Base-by-base conservation (phyloP, 164 flowering plant genomes). In the Buxus sempervirens region DNA sequence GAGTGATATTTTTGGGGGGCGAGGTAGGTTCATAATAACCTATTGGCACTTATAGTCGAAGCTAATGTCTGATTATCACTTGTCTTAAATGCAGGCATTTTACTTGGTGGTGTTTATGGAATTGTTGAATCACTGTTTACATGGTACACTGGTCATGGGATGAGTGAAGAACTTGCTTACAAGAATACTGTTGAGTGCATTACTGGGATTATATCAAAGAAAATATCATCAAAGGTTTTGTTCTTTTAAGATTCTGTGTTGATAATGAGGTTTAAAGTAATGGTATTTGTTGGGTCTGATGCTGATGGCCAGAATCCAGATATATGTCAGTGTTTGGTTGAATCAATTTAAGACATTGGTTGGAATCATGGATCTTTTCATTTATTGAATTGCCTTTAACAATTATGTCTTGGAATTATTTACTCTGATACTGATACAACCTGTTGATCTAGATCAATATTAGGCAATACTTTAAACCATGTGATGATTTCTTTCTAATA, bases 41-140 rank as follows among this genome's bases (percentile, higher is more conserved):
- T 16, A 49, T 38, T 20, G 16, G 27, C 20, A n/a, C 45, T 45
- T 6, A 13, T 51, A 27, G 19, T 15, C 22, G 18, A 9, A 21
- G 21, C 20, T 20, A 21, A 41, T 22, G 38, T 10, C 55, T 69
- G 63, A 70, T 69, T 56, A 38, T 28, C 32, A 49, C n/a, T 26
- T 24, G 12, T 64, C 27, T 41, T 64, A 6, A 25, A 21, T 73
- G 5, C 63, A 94, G 98, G 98, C 53, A 90, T 94, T 81, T 81
- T 94, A 62, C 90, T 91, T 61, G 98, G 98, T 58, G 98, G 95
- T 78, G 97, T 94, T 71, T 97, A 94, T 79, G 98, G 98, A 65
- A 70, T 91, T 74, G 98, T 94, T 68, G 98, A 94, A 80, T 76
- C 86, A 66, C 76, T 94, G 79, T 94, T 94, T 62, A 86, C 96